Evolutionary conservation across 2,329 filamentous ascomycete genomes (phyloP).

Genomic region (Fusarium ambrosium): DNA sequence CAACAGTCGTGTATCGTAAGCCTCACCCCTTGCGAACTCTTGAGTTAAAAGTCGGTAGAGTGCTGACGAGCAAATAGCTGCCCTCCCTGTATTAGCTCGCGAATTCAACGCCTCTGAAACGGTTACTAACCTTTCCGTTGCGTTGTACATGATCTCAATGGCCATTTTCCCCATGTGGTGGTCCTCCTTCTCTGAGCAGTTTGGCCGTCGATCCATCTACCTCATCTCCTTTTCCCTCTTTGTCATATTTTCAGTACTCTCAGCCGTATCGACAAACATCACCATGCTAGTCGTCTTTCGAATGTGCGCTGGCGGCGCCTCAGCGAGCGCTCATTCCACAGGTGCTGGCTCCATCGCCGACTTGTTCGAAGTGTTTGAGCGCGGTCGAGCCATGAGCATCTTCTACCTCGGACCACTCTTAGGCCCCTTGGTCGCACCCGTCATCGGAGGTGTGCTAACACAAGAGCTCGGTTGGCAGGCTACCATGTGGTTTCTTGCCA

Average conservation of each 20-base stretch:
- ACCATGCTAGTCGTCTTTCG: constrained; percentile 84
- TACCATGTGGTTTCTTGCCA: constrained; percentile 82
- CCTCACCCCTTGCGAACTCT: constrained; percentile 30
- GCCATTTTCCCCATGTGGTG: constrained; percentile 89
- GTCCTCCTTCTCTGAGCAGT: constrained; percentile 82
- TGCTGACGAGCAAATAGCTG: constrained; percentile 63
- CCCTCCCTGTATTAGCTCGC: constrained; percentile 72
- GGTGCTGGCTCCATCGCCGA: constrained; percentile 88
- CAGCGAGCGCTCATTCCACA: constrained; percentile 85
- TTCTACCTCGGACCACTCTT: constrained; percentile 86
- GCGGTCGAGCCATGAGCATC: constrained; percentile 83
- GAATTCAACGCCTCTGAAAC: constrained; percentile 75
- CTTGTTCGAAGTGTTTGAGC: constrained; percentile 79
- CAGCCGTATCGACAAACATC: constrained; percentile 77
- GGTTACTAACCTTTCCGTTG: constrained; percentile 80
- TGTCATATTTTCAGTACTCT: constrained; percentile 76
- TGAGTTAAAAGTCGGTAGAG: neutral
- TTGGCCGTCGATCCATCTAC: constrained; percentile 84
- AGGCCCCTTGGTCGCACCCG: constrained; percentile 81
- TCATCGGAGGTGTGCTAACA: constrained; percentile 81
- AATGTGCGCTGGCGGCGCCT: constrained; percentile 79
- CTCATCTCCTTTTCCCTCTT: constrained; percentile 80
- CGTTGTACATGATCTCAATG: constrained; percentile 87
- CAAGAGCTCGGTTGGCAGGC: constrained; percentile 79
- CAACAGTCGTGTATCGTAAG: constrained; percentile 85